Conservation (phyloP, 1,139 yeast genomes). For the Saccharomyces uvarum region DNA sequence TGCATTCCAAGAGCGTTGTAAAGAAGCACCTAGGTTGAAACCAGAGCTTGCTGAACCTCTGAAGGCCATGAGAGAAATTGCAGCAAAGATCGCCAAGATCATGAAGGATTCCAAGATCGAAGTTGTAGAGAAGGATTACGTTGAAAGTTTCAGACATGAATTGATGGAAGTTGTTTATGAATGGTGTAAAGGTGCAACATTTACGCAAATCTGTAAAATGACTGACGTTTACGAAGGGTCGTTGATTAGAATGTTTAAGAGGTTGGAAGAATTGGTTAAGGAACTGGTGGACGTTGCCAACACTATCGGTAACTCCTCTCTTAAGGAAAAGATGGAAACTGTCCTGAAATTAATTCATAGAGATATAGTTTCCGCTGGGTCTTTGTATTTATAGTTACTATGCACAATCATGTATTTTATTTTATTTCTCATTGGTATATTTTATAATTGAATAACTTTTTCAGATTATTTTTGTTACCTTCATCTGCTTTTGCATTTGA, state of each 20-base stretch:
- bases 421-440: not conserved
- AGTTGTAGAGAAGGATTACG: slow-evolving; percentile 81
- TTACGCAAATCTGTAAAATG: slow-evolving; percentile 96
- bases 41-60: slow-evolving; percentile 88
- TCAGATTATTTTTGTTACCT: not conserved
- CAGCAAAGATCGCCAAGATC: slow-evolving; percentile 78
- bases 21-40: slow-evolving; percentile 75
- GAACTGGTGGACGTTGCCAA: slow-evolving; percentile 88
- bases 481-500: not conserved
- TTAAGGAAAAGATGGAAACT: slow-evolving; percentile 83
- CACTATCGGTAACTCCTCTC: slow-evolving; percentile 80
- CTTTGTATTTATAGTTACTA: slow-evolving; percentile 43
- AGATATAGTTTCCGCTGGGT: slow-evolving; percentile 94
- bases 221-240: slow-evolving; percentile 98
- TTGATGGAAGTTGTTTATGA: slow-evolving; percentile 94
- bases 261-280: slow-evolving; percentile 85
- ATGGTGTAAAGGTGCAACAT: slow-evolving; percentile 95
- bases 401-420: not conserved
- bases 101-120: slow-evolving; percentile 86
- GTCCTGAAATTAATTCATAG: slow-evolving; percentile 82
- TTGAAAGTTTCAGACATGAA: slow-evolving; percentile 83
- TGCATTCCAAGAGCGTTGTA: slow-evolving; percentile 93
- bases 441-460: not conserved
- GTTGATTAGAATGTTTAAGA: slow-evolving; percentile 83
- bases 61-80: slow-evolving; percentile 82